Base-by-base conservation (phyloP, 2,329 filamentous ascomycete species). In the Exophiala oligosperma region DNA sequence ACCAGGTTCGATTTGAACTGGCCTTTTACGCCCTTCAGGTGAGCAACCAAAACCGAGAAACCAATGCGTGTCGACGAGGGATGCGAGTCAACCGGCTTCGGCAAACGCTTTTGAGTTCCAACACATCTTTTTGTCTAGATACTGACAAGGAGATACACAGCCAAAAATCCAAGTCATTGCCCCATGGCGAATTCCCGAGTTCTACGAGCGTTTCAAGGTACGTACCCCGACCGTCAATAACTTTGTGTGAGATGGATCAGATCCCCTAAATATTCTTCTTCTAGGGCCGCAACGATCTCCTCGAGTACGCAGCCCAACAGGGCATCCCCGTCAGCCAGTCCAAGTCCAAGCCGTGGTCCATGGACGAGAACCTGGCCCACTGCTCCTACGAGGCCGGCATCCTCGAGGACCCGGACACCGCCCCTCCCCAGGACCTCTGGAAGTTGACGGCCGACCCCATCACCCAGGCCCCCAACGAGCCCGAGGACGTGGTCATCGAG, bases 341-440 rank as follows among this genome's bases (percentile, higher is more conserved):
- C 59, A 79, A 77, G 66, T 43, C 49, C 8, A 35, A 35, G 29
- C 29, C 29, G 17, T 90, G 84, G 84, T 81, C 76, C 53, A 77
- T 81, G 80, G 84, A 87, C 67, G 85, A 87, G 74, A 90, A 91
- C 76, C 70, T 89, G 63, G 86, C 84, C 49, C 88, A 91, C 53
- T 69, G 66, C 62, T 61, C 51, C 59, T 92, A 91, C 73, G 89
- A 92, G 76, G 85, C 85, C 49, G 88, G 88, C 67, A 85, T 87
- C 63, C 81, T 91, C 59, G 88, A 90, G 75, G 84, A 85, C 64
- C 81, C 81, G 44, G 75, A 82, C 70, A 77, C 80, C 63, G 52
- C 81, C 85, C 32, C 84, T 59, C 89, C 89, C 55, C 79, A 83
- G 66, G 88, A 92, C 72, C 89, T 93, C 85, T 93, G 90, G 90